These are phyloP conservation scores for Pichia cabralensis DNA, from an alignment of 805 yeast species.

Conservation along the genomic window DNA sequence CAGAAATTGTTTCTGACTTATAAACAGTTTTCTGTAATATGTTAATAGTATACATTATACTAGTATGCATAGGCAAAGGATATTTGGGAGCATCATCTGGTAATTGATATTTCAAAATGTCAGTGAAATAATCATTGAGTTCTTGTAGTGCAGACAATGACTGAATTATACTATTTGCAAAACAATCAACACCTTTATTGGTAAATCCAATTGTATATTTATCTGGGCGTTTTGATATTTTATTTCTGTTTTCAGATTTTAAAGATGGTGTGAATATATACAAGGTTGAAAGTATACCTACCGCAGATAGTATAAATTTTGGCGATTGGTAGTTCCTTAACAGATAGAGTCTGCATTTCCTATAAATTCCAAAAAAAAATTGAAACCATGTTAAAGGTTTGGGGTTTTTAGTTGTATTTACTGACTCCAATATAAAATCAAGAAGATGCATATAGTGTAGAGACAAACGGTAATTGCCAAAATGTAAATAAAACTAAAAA, in stretches of 20 bases:
- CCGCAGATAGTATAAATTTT: too few relatives aligned
- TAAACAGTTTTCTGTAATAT: conserved; percentile 56
- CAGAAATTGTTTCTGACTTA: conserved; percentile 47
- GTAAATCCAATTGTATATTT: conserved; percentile 72
- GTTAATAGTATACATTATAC: conserved; percentile 40
- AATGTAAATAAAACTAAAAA: too few relatives aligned
- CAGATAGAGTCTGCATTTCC: too few relatives aligned
- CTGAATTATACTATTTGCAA: conserved; percentile 83
- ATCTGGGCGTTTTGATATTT: conserved; percentile 42
- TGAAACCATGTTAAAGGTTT: too few relatives aligned
- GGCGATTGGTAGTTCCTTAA: too few relatives aligned
- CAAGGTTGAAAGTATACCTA: too few relatives aligned
- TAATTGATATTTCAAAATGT: conserved; percentile 8
- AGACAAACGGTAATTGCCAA: too few relatives aligned
- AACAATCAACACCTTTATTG: conserved; percentile 82
- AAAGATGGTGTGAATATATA: background rate
- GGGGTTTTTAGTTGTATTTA: too few relatives aligned
- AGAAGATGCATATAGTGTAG: too few relatives aligned
- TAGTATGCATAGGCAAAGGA: conserved; percentile 44
- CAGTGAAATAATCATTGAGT: conserved; percentile 46
- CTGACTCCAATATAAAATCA: too few relatives aligned
- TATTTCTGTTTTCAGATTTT: background rate
- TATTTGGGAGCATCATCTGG: conserved; percentile 17
- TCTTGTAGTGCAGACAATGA: conserved; percentile 58
- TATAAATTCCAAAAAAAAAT: too few relatives aligned